phyloP scores from a whole-genome alignment of 371 early-diverging fungal species.

The Amoeboaphelidium protococcarum region DNA sequence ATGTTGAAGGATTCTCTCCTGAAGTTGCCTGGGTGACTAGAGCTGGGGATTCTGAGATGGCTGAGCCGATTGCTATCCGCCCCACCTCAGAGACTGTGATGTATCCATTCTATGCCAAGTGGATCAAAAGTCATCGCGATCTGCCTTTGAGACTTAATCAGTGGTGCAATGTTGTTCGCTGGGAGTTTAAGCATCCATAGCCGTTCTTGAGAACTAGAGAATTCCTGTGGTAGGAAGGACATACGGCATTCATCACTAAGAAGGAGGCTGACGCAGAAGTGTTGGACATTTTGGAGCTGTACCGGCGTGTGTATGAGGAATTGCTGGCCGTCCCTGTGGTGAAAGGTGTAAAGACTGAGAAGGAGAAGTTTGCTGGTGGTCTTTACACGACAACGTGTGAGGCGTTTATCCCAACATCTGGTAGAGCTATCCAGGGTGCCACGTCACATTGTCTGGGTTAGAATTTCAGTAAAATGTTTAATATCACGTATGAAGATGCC shows the following conservation, averaged over 20 bases:
- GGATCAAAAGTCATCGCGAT: constrained; percentile 97
- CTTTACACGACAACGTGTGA: constrained; percentile 96
- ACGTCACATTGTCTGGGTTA: constrained; percentile 98
- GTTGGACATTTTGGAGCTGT: constrained; percentile 71
- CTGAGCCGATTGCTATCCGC: constrained; percentile 94
- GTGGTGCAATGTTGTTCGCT: constrained; percentile 99
- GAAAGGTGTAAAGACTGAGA: constrained; percentile 95
- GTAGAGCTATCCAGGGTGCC: constrained; percentile 98
- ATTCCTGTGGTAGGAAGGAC: constrained; percentile 99
- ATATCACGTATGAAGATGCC: constrained; percentile 46
- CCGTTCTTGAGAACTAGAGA: constrained; percentile 98
- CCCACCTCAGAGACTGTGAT: constrained; percentile 99
- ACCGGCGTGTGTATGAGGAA: constrained; percentile 89
- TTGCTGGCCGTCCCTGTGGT: constrained; percentile 96
- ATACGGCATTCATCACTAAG: constrained; percentile 86
- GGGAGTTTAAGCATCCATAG: constrained; percentile 99
- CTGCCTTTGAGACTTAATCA: constrained; percentile 96
- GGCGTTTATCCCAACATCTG: constrained; percentile 92
- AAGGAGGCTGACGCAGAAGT: constrained; percentile 84
- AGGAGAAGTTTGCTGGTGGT: constrained; percentile 99
- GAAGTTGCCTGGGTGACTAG: constrained; percentile 99
- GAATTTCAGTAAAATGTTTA: constrained; percentile 99
- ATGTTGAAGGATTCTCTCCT: constrained; percentile 97
- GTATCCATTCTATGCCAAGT: constrained; percentile 97
- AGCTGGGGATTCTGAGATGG: constrained; percentile 77